These are phyloP conservation scores for Linum usitatissimum DNA, from an alignment of 345 rosid genomes.

Conservation along the genomic window DNA sequence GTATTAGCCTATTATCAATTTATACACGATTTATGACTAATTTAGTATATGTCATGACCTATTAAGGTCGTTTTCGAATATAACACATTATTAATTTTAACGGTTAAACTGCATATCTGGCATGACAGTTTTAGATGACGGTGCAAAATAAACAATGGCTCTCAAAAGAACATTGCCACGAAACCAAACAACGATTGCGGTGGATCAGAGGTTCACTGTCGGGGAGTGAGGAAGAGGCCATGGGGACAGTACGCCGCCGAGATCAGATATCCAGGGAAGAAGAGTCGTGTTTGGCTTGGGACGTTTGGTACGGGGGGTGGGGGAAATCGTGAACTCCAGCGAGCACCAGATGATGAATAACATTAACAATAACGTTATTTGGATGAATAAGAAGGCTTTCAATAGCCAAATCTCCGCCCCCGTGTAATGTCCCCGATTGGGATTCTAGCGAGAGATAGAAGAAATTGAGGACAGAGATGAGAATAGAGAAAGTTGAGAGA, in stretches of 20 bases:
- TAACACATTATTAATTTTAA: no score
- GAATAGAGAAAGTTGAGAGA: no score
- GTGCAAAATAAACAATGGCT: not conserved
- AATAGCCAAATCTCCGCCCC: not conserved
- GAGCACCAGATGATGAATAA: not conserved
- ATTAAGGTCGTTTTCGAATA: no score
- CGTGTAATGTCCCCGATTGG: no score
- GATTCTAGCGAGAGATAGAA: no score
- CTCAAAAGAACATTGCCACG: slow-evolving; percentile 2
- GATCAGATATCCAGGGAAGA: slow-evolving; percentile 6
- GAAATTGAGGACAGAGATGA: no score
- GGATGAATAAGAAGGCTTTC: not conserved
- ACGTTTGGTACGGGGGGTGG: slow-evolving; percentile 1
- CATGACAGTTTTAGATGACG: no score
- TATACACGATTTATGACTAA: no score
- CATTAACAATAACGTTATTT: not conserved
- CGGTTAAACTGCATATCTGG: no score
- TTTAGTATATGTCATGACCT: no score
- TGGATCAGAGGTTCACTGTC: not conserved
- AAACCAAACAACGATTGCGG: not conserved
- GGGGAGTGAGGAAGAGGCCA: slow-evolving; percentile 1
- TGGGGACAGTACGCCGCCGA: slow-evolving; percentile 4
- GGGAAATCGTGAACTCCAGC: not conserved
- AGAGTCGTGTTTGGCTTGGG: slow-evolving; percentile 7
- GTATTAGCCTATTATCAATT: no score